phyloP scores from a whole-genome alignment of 164 flowering plant species.

The Aristolochia californica region DNA sequence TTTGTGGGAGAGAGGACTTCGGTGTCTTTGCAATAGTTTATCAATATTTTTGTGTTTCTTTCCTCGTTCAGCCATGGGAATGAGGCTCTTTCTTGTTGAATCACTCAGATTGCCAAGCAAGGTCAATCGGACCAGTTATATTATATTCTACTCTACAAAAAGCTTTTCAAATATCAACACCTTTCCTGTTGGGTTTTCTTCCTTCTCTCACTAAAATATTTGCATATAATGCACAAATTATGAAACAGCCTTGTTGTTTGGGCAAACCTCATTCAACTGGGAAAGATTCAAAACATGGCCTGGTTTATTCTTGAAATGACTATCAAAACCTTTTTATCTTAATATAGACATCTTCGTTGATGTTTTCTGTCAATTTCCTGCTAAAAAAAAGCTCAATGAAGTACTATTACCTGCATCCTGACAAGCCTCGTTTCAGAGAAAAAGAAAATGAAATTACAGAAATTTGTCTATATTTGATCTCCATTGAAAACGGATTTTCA shows the following conservation, averaged over 20 bases:
- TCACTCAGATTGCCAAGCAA: not conserved
- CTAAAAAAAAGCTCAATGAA: too few species aligned
- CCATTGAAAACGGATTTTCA: too few species aligned
- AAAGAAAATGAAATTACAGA: too few species aligned
- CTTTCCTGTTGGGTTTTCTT: conserved; percentile 2
- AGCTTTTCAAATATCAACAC: conserved; percentile 5
- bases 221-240: not conserved
- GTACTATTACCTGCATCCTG: too few species aligned
- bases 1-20: conserved; percentile 1
- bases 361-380: too few species aligned
- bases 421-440: too few species aligned
- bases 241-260: not conserved
- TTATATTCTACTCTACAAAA: not conserved
- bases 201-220: not conserved
- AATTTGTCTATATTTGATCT: too few species aligned
- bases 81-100: not conserved
- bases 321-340: too few species aligned
- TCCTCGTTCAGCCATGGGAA: not conserved
- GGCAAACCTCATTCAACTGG: not conserved
- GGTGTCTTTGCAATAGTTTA: not conserved
- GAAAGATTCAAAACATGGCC: not conserved
- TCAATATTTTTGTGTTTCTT: not conserved
- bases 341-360: too few species aligned
- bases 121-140: not conserved
- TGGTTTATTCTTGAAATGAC: too few species aligned